phyloP scores from a whole-genome alignment of 2,329 filamentous ascomycete genomes.

The Ophiostoma piceae region DNA sequence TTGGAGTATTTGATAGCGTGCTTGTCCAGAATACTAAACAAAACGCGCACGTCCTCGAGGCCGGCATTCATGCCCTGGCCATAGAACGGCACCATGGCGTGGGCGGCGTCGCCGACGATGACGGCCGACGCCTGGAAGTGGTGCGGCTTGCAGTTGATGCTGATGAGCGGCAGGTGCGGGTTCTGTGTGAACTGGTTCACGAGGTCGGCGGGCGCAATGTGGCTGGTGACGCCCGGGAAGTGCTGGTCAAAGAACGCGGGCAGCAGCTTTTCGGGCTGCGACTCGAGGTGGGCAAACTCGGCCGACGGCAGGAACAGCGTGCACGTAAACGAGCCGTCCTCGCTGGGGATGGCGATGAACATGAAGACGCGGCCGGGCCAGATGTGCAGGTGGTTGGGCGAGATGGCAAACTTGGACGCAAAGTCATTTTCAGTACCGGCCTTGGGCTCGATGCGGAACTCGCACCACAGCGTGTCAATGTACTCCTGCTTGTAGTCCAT shows the following conservation, averaged over 20 bases:
- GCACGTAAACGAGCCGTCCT: slow-evolving; percentile 87
- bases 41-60: slow-evolving; percentile 83
- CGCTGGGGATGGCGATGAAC: slow-evolving; percentile 92
- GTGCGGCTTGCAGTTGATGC: slow-evolving; percentile 86
- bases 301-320: slow-evolving; percentile 80
- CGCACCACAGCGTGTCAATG: slow-evolving; percentile 95
- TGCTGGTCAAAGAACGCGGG: slow-evolving; percentile 71
- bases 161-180: slow-evolving; percentile 87
- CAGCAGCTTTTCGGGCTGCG: slow-evolving; percentile 45
- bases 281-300: slow-evolving; percentile 64
- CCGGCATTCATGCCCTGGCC: slow-evolving; percentile 97
- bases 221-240: slow-evolving; percentile 77
- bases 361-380: slow-evolving; percentile 93
- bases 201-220: slow-evolving; percentile 64
- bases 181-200: slow-evolving; percentile 71
- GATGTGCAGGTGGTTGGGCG: slow-evolving; percentile 91
- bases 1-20: slow-evolving; percentile 41
- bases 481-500: slow-evolving; percentile 93
- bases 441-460: slow-evolving; percentile 71
- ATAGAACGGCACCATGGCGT: slow-evolving; percentile 98
- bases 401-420: slow-evolving; percentile 63
- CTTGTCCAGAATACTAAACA: slow-evolving; percentile 77
- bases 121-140: slow-evolving; percentile 72
- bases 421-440: slow-evolving; percentile 31
- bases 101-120: slow-evolving; percentile 87